Evolutionary conservation across 768 basidiomycete genomes (phyloP).

Genomic region (Xanthoconium stramineum): DNA sequence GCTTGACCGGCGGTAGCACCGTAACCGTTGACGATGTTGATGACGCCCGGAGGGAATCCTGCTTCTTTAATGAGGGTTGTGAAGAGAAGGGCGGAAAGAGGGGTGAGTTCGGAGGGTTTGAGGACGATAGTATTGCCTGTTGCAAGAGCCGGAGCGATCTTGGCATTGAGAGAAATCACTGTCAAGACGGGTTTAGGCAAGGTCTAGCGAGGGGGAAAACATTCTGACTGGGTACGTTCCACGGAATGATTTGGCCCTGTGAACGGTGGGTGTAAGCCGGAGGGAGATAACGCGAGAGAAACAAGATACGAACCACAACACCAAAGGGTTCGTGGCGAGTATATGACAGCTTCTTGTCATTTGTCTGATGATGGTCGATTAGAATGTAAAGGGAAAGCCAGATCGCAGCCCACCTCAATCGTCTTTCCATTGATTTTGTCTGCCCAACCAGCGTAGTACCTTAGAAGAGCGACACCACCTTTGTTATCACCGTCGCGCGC

Average conservation of each 20-base stretch:
- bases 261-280: background rate
- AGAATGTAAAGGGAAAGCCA: background rate
- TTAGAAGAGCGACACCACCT: background rate
- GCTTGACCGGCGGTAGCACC: conserved; percentile 9
- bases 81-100: conserved; percentile 7
- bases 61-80: conserved; percentile 3
- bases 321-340: conserved; percentile 12
- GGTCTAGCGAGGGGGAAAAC: background rate
- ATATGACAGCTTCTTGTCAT: conserved; percentile 3
- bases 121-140: conserved; percentile 9
- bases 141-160: conserved; percentile 10
- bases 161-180: conserved; percentile 10
- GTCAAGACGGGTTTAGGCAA: background rate
- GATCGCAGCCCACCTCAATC: background rate
- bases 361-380: background rate
- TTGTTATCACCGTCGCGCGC: background rate
- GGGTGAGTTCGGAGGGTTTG: conserved; percentile 12
- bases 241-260: conserved; percentile 13
- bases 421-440: conserved; percentile 10
- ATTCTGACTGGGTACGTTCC: conserved; percentile 8
- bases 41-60: conserved; percentile 8
- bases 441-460: conserved; percentile 15
- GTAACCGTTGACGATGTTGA: conserved; percentile 7
- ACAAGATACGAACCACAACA: conserved; percentile 7
- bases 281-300: background rate